Base-by-base conservation (phyloP, 2,329 filamentous ascomycete species). In the Fusarium mexicanum region DNA sequence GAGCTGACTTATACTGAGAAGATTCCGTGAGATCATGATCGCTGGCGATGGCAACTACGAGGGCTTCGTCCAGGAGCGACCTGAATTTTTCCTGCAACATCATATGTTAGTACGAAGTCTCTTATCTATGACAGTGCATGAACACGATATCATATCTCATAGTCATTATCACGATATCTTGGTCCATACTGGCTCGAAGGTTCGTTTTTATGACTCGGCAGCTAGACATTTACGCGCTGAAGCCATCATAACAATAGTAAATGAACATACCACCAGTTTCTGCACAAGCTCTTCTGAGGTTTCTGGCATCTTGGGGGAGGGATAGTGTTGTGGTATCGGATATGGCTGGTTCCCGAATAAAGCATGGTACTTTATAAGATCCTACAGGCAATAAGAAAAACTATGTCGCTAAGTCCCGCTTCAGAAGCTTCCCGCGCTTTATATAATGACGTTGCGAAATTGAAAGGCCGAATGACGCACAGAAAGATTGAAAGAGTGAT, bases 41-140 rank as follows among this genome's bases (percentile, higher is more conserved):
- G 60, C 86, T 89, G 10, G 91, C 86, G 57, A 98, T 93, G 8
- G 94, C 92, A 61, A 92, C 88, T 67, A 98, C 89, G 18, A 96
- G 87, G 0, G 94, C 89, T 73, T 94, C 90, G 75, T 98, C 95
- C 46, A 98, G 83, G 24, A 92, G 88, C 31, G 92, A 89, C 79
- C 91, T 91, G 79, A 94, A 96, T 73, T 92, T 90, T 70, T 91
- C 87, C 91, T 95, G 68, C 48, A 24, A 26, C 29, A 12, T 40
- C 31, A 53, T 12, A 24, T 18, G 55, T 77, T 41, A 78, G 75
- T 53, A 31, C 67, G 7, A 47, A 47, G 35, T 59, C 37, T 71
- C 16, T 16, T 18, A 35, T 55, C 33, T 55, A 35, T 22, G 26
- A 44, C 20, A 61, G 26, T 55, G 17, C 24, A 37, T 18, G n/a